phyloP scores from a whole-genome alignment of 257 asterid genomes.

The Orobanche coerulescens region DNA sequence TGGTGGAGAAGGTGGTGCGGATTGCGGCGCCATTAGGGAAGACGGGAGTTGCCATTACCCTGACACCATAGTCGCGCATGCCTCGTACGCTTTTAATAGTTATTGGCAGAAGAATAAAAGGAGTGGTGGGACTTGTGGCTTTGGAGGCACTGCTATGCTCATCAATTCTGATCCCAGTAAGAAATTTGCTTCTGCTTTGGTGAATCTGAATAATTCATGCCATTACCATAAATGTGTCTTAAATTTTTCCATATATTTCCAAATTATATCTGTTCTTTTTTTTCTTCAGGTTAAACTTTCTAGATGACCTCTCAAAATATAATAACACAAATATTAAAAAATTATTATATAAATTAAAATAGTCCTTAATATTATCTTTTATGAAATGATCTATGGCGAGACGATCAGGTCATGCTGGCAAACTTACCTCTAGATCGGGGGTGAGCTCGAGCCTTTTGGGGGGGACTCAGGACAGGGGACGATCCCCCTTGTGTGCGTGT shows the following conservation, averaged over 20 bases:
- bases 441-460: too few species aligned
- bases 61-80: constrained; percentile 64
- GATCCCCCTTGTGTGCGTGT: too few species aligned
- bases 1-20: constrained; percentile 86
- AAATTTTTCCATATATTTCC: background rate
- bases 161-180: constrained; percentile 80
- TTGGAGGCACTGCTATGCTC: constrained; percentile 91
- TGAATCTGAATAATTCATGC: background rate
- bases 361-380: too few species aligned
- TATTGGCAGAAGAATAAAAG: constrained; percentile 84
- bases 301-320: too few species aligned
- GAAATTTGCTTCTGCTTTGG: background rate
- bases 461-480: too few species aligned
- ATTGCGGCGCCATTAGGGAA: constrained; percentile 63
- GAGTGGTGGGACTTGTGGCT: constrained; percentile 72
- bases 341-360: too few species aligned
- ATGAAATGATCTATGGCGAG: too few species aligned
- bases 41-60: constrained; percentile 68
- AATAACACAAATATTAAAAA: too few species aligned
- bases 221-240: background rate
- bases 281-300: too few species aligned
- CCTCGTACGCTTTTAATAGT: constrained; percentile 85
- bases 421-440: too few species aligned
- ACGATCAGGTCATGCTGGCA: too few species aligned
- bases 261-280: background rate